A percentile compares a stretch with the other conserved stretches of the same genome.
Conservation (phyloP, 805 yeast genomes). For the Brettanomyces naardenensis region DNA sequence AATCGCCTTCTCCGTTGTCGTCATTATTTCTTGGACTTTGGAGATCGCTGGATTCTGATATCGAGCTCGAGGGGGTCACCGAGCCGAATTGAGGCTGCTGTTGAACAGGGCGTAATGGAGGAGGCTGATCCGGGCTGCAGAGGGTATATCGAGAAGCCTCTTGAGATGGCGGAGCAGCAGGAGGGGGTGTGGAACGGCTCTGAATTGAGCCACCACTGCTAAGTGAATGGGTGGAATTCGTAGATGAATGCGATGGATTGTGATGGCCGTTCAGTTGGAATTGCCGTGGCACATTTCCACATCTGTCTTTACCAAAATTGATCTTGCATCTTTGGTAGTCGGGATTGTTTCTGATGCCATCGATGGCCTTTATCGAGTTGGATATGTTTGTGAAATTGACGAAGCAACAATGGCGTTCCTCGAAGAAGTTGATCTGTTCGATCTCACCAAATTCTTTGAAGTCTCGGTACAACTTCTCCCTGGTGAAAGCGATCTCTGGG, state of each 20-base stretch:
- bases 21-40: slow-evolving; percentile 4
- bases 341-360: slow-evolving; percentile 72
- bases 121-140: background rate
- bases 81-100: slow-evolving; percentile 1
- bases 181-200: background rate
- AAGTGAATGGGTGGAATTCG: background rate
- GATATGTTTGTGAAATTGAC: slow-evolving; percentile 87
- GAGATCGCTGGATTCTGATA: background rate
- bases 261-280: slow-evolving; percentile 22
- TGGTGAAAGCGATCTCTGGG: slow-evolving; percentile 22
- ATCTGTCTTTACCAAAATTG: slow-evolving; percentile 89
- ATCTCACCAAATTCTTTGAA: slow-evolving; percentile 86
- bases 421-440: slow-evolving; percentile 85
- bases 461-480: slow-evolving; percentile 53
- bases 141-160: background rate
- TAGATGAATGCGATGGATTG: background rate
- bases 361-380: slow-evolving; percentile 86
- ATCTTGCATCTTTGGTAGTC: slow-evolving; percentile 69
- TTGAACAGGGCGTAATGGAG: background rate
- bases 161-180: background rate
- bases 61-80: background rate
- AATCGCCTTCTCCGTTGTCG: slow-evolving; percentile 9
- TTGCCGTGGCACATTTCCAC: slow-evolving; percentile 90
- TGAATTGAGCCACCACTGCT: background rate
- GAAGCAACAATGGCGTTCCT: slow-evolving; percentile 82